Evolutionary conservation across 805 yeast species (phyloP), one percentile per base, ranked within the genome.

Genomic region (Danielia reshetovae): DNA sequence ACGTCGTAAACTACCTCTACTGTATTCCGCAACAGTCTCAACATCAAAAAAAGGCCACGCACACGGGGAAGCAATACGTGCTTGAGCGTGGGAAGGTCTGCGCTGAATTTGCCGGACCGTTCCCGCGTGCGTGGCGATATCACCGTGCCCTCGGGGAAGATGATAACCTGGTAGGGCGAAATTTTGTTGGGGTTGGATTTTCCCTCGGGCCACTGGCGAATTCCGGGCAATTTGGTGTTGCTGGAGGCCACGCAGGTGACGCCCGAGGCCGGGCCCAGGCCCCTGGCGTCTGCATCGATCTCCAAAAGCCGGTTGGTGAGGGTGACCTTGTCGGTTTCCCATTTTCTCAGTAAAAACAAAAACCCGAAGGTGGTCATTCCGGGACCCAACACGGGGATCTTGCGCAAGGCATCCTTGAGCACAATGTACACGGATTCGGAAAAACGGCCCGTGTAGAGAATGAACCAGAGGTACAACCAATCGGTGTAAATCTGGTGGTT

Each of bases 81-180:
- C 26, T 72, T 67, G 44, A 81, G 67, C 1, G 70, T 64, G 6
- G 74, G 68, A 23, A 62, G 64, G 4, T 68, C 70, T 16, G 68
- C 52, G 43, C 79, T 74, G 59, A 66, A 93, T 6, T 55, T 65
- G 12, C 65, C 67, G 7, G 89, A 77, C 38, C 75, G 74, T 3
- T 49, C 60, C 30, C 76, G 69, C 2, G 96, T 86, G 40, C 75
- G 72, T 4, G 68, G 69, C 24, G 93, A 79, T 35, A 84, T 62
- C 39, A 87, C 93, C 0, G 98, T 93, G 4, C 98, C 98, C 58
- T 93, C 98, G 1, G 98, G 98, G 60, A 83, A 93, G 18, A 93
- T 57, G 15, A 89, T 60, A 29, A 93, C 57, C 70, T 82, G 78
- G 43, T 81, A 79, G 4, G 70, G 70, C 55, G 59, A 63, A 2